Base-by-base conservation (phyloP, 768 basidiomycete genomes). In the Kwoniella pini region DNA sequence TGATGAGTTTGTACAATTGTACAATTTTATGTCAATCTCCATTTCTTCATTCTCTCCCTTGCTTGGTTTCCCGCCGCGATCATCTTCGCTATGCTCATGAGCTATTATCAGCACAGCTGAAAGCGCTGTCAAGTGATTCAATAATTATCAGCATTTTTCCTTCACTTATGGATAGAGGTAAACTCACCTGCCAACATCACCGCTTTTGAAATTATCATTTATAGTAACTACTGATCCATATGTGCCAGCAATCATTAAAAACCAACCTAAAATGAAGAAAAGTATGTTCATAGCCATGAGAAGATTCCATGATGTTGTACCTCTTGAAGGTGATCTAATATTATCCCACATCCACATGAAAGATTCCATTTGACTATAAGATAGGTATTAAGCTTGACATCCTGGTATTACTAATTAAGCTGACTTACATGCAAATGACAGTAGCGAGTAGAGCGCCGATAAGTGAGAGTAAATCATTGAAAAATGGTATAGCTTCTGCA, bases 321-420 rank as follows among this genome's bases (percentile, higher is more conserved):
- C 49, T 38, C 55, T 42, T 9, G 30, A 17, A 19, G 54, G 54
- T 15, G 43, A 33, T 28, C 49, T 33, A 26, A 44, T 63, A 58
- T 67, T 60, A 48, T 70, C 67, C 64, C 66, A 69, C 38, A 76
- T 62, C 72, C 72, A 76, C 75, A 76, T 74, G 60, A 48, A 66
- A 11, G 64, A 62, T 50, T 69, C 64, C 6, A 65, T 54, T 42
- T 66, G 57, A 26, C 69, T 59, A 24, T 11, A 36, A 13, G 9
- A n/a, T n/a, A 36, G 33, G n/a, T 15, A 36, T 36, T 9, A 36
- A 36, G 33, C 33, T 9, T 36, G 9, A 36, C 33, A 36, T 7
- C 15, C 7, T 9, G 33, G 15, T 15, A 36, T 36, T 36, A 36
- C 9, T 15, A 15, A 5, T 15, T 36, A 15, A 36, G 33, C 33